Evolutionary conservation across 768 basidiomycete species (phyloP), one percentile per base, ranked within the genome.

Genomic region (Mycena rosella): DNA sequence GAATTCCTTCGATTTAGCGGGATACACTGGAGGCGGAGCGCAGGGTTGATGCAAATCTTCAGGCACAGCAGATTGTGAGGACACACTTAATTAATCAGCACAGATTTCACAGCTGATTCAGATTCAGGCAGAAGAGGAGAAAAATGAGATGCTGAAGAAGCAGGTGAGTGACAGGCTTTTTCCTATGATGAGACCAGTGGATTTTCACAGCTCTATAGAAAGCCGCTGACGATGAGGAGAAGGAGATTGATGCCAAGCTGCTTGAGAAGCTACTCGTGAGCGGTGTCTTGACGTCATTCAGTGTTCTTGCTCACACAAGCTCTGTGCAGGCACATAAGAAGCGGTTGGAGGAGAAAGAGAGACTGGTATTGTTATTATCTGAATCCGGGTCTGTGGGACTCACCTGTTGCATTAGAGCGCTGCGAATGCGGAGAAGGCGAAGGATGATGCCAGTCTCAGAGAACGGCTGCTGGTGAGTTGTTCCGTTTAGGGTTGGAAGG

Each of bases 1-100:
- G 17, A 40, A 4, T 15, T 15, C 9, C 38, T 40, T 10, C 38
- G 17, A 15, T 40, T 10, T 36, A 36, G 52, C 32, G 32, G 10
- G 14, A 53, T 10, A 32, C 32, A 34, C 52, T 53, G 10, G 32
- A 9, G 18, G 47, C 48, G 14, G 63, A 64, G 48, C 29, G 49
- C n/a, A 38, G 49, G 22, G 6, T 64, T 27, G 55, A 64, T 18
- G 63, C 55, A n/a, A 55, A 64, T 27, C 34, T 64, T 2, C 17
- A 18, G 9, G 30, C 6, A 22, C 32, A 20, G 17, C 52, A 53
- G 32, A 34, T 22, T 29, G 9, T 13, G 10, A 53, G 38, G n/a
- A n/a, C n/a, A n/a, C 17, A 15, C 5, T 18, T 15, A 40, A 8
- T 8, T 36, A 7, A 36, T 40, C 38, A 8, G 10, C 38, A 15